phyloP scores from a whole-genome alignment of 2,329 filamentous ascomycete genomes.

The Sphaerulina populicola region DNA sequence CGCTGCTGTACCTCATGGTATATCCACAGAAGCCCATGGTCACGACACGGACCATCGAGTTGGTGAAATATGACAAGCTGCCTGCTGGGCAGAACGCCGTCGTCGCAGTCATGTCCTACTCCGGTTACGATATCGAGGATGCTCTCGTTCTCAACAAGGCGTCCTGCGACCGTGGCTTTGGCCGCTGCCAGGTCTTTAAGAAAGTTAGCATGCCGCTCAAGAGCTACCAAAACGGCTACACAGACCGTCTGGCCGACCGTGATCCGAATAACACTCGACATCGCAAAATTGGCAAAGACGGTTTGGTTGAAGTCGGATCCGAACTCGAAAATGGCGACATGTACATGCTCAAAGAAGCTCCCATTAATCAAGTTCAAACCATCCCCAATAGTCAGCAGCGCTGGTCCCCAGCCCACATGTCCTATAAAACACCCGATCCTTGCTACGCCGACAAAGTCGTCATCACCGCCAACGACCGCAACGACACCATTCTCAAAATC shows the following conservation, averaged over 20 bases:
- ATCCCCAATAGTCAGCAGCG: conserved; percentile 23
- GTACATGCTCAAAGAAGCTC: conserved; percentile 83
- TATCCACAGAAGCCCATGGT: conserved; percentile 98
- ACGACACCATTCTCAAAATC: conserved; percentile 82
- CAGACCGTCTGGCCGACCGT: conserved; percentile 54
- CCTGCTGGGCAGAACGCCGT: conserved; percentile 95
- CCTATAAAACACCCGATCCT: conserved; percentile 53
- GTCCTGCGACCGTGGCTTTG: conserved; percentile 88
- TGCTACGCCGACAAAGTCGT: conserved; percentile 95
- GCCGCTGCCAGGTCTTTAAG: conserved; percentile 94
- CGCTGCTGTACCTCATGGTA: conserved; percentile 88
- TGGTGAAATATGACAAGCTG: conserved; percentile 94
- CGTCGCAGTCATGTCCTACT: conserved; percentile 98
- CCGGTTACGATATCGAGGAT: conserved; percentile 98
- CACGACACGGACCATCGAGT: conserved; percentile 90
- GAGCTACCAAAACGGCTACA: conserved; percentile 74
- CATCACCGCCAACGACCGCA: conserved; percentile 79
- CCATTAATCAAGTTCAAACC: conserved; percentile 61
- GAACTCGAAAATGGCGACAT: conserved; percentile 69
- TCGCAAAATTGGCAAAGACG: conserved; percentile 72
- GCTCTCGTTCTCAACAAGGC: conserved; percentile 94
- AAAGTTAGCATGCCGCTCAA: conserved; percentile 84
- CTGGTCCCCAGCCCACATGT: conserved; percentile 41
- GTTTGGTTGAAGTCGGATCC: conserved; percentile 77
- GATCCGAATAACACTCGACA: conserved; percentile 47